phyloP scores from a whole-genome alignment of 192 early-diverging fungal genomes.

The Linnemannia schmuckeri region DNA sequence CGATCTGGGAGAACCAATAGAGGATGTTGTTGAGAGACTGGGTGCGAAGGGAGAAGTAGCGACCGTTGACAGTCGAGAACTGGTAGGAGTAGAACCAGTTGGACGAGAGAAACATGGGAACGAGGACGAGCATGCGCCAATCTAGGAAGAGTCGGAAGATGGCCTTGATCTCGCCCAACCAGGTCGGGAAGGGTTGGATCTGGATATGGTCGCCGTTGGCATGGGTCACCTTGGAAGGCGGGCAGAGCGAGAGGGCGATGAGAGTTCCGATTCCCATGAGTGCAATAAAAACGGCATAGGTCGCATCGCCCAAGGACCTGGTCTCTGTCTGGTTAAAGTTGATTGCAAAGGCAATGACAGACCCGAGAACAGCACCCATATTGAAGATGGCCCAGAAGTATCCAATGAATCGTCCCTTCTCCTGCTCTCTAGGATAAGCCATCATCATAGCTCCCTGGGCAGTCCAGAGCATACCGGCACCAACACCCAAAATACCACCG shows the following conservation, averaged over 20 bases:
- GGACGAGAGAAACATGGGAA: conserved; percentile 73
- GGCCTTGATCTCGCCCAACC: conserved; percentile 61
- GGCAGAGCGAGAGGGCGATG: conserved; percentile 65
- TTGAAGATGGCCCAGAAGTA: conserved; percentile 88
- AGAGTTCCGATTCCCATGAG: conserved; percentile 72
- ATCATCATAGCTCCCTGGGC: conserved; percentile 85
- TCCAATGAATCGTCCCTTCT: conserved; percentile 82
- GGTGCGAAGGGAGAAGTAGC: conserved; percentile 74
- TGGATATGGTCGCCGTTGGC: conserved; percentile 74
- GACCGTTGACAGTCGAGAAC: conserved; percentile 69
- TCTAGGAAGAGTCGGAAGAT: conserved; percentile 67
- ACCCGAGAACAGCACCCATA: conserved; percentile 81
- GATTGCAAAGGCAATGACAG: conserved; percentile 74
- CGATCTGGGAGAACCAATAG: conserved; percentile 82
- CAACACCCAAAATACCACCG: conserved; percentile 83
- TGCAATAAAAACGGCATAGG: conserved; percentile 79
- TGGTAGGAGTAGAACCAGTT: conserved; percentile 86
- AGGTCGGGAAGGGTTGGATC: conserved; percentile 74
- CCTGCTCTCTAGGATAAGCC: conserved; percentile 80
- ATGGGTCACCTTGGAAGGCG: conserved; percentile 68
- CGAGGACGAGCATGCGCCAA: conserved; percentile 70
- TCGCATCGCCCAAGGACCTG: conserved; percentile 69
- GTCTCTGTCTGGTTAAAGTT: conserved; percentile 66
- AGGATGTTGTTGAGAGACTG: conserved; percentile 75
- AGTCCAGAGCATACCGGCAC: conserved; percentile 79